Conservation (phyloP, 2,329 filamentous ascomycete species). For the Basipetospora chlamydospora region DNA sequence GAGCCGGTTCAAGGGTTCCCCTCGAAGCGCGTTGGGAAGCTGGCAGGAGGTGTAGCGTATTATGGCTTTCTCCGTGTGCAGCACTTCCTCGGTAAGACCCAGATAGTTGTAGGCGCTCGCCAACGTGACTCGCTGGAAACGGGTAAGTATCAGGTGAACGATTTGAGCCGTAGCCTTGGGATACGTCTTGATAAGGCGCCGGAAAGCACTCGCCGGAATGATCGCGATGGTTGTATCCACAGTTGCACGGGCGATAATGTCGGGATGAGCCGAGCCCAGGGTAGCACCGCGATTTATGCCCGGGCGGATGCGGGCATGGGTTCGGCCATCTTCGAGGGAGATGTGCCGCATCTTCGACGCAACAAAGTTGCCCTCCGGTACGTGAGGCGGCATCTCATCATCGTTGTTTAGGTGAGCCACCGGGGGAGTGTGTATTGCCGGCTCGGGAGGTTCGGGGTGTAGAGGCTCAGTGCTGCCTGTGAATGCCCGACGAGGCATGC, state of each 20-base stretch:
- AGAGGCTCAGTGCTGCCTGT: no score
- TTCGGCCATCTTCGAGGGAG: constrained; percentile 39
- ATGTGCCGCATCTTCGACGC: constrained; percentile 52
- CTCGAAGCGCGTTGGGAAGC: constrained; percentile 77
- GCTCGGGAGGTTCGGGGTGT: no score
- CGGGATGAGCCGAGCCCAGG: constrained; percentile 76
- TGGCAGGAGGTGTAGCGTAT: constrained; percentile 84
- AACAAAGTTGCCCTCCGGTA: neutral
- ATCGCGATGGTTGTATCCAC: constrained; percentile 97
- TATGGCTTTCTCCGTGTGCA: constrained; percentile 88
- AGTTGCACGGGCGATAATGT: constrained; percentile 90
- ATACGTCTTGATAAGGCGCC: constrained; percentile 81
- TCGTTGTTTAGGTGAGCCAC: neutral
- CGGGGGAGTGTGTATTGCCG: neutral
- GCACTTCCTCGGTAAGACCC: constrained; percentile 77
- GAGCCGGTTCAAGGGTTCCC: constrained; percentile 64
- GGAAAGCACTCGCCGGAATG: constrained; percentile 91
- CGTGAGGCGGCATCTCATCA: neutral
- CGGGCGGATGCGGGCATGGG: constrained; percentile 11
- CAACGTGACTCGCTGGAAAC: constrained; percentile 86
- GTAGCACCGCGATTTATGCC: constrained; percentile 21
- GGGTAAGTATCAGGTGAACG: constrained; percentile 89
- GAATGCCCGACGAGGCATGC: no score
- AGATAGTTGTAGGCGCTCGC: constrained; percentile 91
- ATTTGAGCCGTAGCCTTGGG: constrained; percentile 95